A percentile compares a stretch with the other conserved stretches of the same genome.
These are phyloP conservation scores for Primulina tabacum DNA, from an alignment of 257 asterid genomes.

Conservation along the genomic window DNA sequence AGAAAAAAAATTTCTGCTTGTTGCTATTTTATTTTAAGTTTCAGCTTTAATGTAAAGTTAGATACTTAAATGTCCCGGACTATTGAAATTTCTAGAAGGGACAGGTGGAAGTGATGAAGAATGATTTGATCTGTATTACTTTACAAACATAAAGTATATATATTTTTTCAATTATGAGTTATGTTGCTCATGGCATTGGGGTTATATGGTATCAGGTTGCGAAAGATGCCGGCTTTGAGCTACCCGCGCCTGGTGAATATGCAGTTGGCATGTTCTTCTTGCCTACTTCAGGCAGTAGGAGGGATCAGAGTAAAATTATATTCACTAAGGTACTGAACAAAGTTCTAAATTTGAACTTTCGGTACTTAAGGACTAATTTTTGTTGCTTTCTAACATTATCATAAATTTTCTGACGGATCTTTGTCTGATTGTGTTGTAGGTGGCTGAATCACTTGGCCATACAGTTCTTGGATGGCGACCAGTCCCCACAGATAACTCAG, in stretches of 20 bases:
- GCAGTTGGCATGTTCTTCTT: constrained; percentile 99
- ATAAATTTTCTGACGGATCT: constrained; percentile 15
- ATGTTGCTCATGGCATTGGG: constrained; percentile 16
- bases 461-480: constrained; percentile 93
- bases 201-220: constrained; percentile 44
- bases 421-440: constrained; percentile 40
- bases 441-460: constrained; percentile 98
- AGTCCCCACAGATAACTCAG: constrained; percentile 92
- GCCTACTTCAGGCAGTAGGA: constrained; percentile 83
- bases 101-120: constrained; percentile 11
- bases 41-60: not conserved
- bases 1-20: not conserved
- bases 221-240: constrained; percentile 73
- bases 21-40: not conserved
- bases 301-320: constrained; percentile 88
- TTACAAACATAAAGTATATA: not conserved
- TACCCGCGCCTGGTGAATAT: constrained; percentile 86
- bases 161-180: not conserved
- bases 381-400: not conserved
- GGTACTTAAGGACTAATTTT: not conserved
- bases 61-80: not conserved
- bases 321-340: constrained; percentile 61
- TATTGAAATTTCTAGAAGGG: constrained; percentile 6
- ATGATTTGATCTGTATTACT: not conserved
- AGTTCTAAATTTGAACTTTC: not conserved